Base-by-base conservation (phyloP, 306 rosid genomes). In the Vigna angularis region DNA sequence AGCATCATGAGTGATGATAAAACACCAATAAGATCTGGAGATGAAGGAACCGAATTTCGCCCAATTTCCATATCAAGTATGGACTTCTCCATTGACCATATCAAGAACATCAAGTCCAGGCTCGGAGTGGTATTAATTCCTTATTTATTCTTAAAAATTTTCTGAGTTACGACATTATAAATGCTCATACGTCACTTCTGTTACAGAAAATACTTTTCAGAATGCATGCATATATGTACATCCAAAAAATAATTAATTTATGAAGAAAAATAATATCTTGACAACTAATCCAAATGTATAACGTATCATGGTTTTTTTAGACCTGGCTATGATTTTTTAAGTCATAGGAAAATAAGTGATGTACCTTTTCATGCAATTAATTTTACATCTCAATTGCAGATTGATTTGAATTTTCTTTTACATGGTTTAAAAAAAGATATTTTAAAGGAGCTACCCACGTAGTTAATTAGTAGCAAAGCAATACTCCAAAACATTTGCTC, bases 11-110 rank as follows among this genome's bases (percentile, higher is more conserved):
- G 73, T 75, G 97, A 86, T 86, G 89, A 86, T 16, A 45, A 20
- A 45, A 81, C 91, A 32, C 94, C 94, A 4, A 82, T 88, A 24
- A 82, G 94, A 12, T 79, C 85, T 0, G 90, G 93, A 17, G 61
- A 30, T n/a, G 85, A 80, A 75, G 84, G 77, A 24, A 47, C 68
- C 5, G 82, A 84, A 48, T 62, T 77, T 63, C 78, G 42, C 17
- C 89, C 92, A 2, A 45, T 85, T 56, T 32, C 76, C 15, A 74
- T 86, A 38, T 61, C 86, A 51, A 83, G 75, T 13, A 47, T 85
- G 73, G 53, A 63, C 0, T 83, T 88, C 62, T 81, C 91, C n/a
- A 76, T 89, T 59, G 85, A 88, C 9, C 83, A 71, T 0, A 74
- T 90, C 83, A 88, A 89, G 58, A 62, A 75, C 40, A 85, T 89